phyloP scores from a whole-genome alignment of 345 rosid species.

The Bruguiera parviflora region DNA sequence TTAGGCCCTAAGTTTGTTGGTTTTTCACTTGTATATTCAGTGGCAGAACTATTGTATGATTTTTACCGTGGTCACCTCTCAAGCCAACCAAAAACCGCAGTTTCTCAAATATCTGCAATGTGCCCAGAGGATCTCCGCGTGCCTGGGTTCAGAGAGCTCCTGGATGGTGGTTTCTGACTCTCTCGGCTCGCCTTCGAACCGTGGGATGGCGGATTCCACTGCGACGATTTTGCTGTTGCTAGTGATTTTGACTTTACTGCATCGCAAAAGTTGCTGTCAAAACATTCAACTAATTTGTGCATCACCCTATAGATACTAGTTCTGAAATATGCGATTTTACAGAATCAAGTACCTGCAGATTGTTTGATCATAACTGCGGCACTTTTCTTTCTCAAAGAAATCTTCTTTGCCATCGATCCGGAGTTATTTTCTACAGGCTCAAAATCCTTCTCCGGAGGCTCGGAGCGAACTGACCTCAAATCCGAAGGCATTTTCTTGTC shows the following conservation, averaged over 20 bases:
- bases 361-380: constrained; percentile 27
- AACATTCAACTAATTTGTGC: background rate
- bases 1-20: no score
- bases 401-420: constrained; percentile 32
- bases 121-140: constrained; percentile 36
- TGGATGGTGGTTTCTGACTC: constrained; percentile 11
- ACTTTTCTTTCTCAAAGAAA: constrained; percentile 29
- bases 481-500: constrained; percentile 25
- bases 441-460: constrained; percentile 31
- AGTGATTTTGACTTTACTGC: constrained; percentile 21
- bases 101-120: constrained; percentile 30
- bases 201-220: constrained; percentile 35
- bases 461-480: constrained; percentile 37
- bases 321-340: background rate
- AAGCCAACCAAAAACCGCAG: constrained; percentile 4
- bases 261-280: background rate
- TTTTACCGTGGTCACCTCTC: background rate
- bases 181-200: constrained; percentile 25
- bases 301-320: background rate
- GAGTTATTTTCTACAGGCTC: constrained; percentile 17
- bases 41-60: no score
- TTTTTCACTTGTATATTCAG: no score
- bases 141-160: constrained; percentile 27
- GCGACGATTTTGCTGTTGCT: constrained; percentile 25
- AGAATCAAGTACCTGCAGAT: constrained; percentile 36